Evolutionary conservation across 306 rosid genomes (phyloP).

Genomic region (Arachis hypogaea): DNA sequence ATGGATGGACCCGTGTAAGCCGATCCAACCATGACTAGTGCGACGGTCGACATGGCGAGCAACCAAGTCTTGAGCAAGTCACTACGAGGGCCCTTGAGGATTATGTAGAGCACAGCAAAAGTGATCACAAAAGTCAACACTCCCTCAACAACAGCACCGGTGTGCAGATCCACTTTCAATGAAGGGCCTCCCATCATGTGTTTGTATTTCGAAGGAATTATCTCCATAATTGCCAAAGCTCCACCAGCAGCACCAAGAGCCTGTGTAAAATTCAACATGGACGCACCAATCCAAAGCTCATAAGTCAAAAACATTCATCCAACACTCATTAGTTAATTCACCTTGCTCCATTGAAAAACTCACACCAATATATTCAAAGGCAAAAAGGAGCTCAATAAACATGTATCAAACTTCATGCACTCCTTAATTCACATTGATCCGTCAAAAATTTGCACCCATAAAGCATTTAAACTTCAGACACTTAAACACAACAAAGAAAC

Average conservation of each 20-base stretch:
- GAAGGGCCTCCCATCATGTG: slow-evolving; percentile 87
- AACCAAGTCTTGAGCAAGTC: slow-evolving; percentile 62
- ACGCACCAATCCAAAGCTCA: not conserved
- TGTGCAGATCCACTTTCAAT: slow-evolving; percentile 81
- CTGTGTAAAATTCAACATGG: slow-evolving; percentile 36
- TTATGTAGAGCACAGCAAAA: slow-evolving; percentile 67
- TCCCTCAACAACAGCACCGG: slow-evolving; percentile 84
- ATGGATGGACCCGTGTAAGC: slow-evolving; percentile 83
- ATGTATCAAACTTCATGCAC: not conserved
- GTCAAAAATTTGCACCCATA: not conserved
- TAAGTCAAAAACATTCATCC: slow-evolving; percentile 6
- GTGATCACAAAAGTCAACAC: slow-evolving; percentile 74
- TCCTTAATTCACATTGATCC: slow-evolving; percentile 5
- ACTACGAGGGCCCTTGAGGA: slow-evolving; percentile 78
- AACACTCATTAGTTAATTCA: not conserved
- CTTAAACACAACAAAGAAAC: not conserved
- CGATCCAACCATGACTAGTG: slow-evolving; percentile 63
- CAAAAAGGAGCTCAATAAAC: too few relatives aligned
- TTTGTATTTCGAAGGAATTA: slow-evolving; percentile 65
- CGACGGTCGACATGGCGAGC: slow-evolving; percentile 59
- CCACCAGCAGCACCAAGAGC: slow-evolving; percentile 90
- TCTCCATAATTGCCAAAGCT: slow-evolving; percentile 71
- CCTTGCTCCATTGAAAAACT: too few relatives aligned
- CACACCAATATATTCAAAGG: too few relatives aligned
- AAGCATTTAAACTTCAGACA: not conserved